Evolutionary conservation across 495 filamentous ascomycete species (phyloP).

Genomic region (Opeltia flavorubescens): DNA sequence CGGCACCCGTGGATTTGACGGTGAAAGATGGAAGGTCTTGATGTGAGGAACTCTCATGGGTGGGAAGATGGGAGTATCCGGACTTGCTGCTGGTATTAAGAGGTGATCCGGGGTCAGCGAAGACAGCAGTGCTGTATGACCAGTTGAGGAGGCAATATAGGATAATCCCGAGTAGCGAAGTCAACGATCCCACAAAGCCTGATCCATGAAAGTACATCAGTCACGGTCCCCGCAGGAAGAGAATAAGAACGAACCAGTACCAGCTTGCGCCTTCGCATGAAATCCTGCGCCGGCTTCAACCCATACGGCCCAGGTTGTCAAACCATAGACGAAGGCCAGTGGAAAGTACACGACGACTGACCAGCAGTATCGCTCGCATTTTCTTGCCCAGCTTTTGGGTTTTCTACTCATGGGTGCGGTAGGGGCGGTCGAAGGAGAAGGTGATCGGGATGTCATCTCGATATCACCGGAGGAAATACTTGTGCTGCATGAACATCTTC

Average conservation of each 20-base stretch:
- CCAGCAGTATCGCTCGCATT: slow-evolving; percentile 76
- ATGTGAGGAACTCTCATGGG: slow-evolving; percentile 46
- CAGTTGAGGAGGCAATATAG: slow-evolving; percentile 73
- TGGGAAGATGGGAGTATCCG: slow-evolving; percentile 50
- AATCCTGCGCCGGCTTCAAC: slow-evolving; percentile 64
- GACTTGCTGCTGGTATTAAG: slow-evolving; percentile 30
- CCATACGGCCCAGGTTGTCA: slow-evolving; percentile 84
- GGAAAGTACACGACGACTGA: slow-evolving; percentile 70
- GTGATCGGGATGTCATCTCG: neutral
- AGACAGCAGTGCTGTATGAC: slow-evolving; percentile 83
- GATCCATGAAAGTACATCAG: neutral
- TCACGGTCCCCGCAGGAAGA: slow-evolving; percentile 25
- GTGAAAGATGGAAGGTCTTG: slow-evolving; percentile 43
- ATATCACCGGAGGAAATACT: too few species aligned
- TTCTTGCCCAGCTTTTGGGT: slow-evolving; percentile 50
- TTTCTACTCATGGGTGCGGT: neutral
- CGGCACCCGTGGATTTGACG: slow-evolving; percentile 74
- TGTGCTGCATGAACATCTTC: too few species aligned
- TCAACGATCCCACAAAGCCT: slow-evolving; percentile 22
- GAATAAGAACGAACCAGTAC: neutral
- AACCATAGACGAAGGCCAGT: slow-evolving; percentile 71
- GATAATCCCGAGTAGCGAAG: slow-evolving; percentile 44
- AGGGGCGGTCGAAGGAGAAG: neutral
- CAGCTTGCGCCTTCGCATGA: slow-evolving; percentile 21
- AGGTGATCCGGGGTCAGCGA: slow-evolving; percentile 72